Evolutionary conservation across 345 rosid genomes (phyloP).

Genomic region (Dipteronia dyeriana): DNA sequence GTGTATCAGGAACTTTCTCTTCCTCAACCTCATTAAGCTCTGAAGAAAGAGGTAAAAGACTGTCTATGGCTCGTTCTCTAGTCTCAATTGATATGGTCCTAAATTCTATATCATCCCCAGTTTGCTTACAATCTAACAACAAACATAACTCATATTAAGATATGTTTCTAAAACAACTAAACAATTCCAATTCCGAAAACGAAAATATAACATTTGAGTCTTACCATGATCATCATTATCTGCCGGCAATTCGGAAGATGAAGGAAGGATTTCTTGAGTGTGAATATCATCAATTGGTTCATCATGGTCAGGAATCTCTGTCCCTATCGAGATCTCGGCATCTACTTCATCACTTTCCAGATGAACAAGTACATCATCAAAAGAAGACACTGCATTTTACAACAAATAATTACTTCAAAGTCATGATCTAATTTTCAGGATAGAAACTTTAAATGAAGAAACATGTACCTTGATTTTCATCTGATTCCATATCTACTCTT

Average conservation of each 20-base stretch:
- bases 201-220: constrained; percentile 5
- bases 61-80: constrained; percentile 27
- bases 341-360: constrained; percentile 58
- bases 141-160: not conserved
- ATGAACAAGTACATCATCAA: constrained; percentile 41
- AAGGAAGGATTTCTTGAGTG: constrained; percentile 33
- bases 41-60: constrained; percentile 27
- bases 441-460: constrained; percentile 10
- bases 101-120: constrained; percentile 52
- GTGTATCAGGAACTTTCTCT: constrained; percentile 69
- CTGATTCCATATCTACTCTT: constrained; percentile 26
- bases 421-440: constrained; percentile 11
- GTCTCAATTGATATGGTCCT: constrained; percentile 40
- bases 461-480: constrained; percentile 45
- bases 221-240: constrained; percentile 41
- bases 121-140: constrained; percentile 32
- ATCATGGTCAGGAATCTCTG: constrained; percentile 85
- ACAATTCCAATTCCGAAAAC: not conserved
- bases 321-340: constrained; percentile 77
- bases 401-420: constrained; percentile 5
- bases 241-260: constrained; percentile 19
- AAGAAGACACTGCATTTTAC: constrained; percentile 29
- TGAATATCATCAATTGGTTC: constrained; percentile 54
- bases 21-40: constrained; percentile 56
- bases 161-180: not conserved